These are phyloP conservation scores for Mycena filopes DNA, from an alignment of 768 basidiomycete genomes.

Conservation along the genomic window DNA sequence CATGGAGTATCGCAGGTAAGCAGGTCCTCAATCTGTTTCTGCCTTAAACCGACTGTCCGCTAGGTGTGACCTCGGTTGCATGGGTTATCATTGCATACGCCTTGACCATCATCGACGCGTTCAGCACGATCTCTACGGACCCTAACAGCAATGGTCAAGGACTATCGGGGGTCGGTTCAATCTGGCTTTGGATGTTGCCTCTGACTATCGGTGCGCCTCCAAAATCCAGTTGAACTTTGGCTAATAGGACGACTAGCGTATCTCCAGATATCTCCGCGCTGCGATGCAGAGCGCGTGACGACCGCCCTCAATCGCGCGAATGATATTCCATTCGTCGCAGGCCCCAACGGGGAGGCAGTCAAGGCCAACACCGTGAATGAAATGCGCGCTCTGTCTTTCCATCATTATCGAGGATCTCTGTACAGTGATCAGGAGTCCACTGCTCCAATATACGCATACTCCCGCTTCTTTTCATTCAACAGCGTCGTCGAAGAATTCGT, in stretches of 20 bases:
- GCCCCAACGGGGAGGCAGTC: conserved; percentile 10
- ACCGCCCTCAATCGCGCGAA: conserved; percentile 45
- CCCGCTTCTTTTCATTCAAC: conserved; percentile 33
- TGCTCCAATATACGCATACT: conserved; percentile 37
- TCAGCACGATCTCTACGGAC: conserved; percentile 36
- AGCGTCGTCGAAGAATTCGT: conserved; percentile 32
- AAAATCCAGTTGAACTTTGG: too few species aligned
- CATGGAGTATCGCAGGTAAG: conserved; percentile 48
- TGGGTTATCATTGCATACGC: conserved; percentile 59
- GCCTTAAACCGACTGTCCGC: conserved; percentile 43
- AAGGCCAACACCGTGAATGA: conserved; percentile 3
- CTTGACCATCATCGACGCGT: conserved; percentile 51
- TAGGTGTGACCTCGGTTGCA: conserved; percentile 50
- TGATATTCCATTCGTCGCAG: conserved; percentile 36
- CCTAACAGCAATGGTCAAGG: conserved; percentile 47
- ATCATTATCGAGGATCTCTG: conserved; percentile 18
- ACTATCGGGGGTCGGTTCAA: conserved; percentile 42
- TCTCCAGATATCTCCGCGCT: conserved; percentile 53
- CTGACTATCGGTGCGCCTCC: conserved; percentile 41
- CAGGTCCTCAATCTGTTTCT: conserved; percentile 13
- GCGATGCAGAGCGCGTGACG: conserved; percentile 45
- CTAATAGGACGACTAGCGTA: conserved; percentile 39
- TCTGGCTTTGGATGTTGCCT: conserved; percentile 57
- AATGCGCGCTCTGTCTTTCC: conserved; percentile 11
- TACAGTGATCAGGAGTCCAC: conserved; percentile 34